Conservation (phyloP, 176 grass and related monocot species). For the Oryza punctata region DNA sequence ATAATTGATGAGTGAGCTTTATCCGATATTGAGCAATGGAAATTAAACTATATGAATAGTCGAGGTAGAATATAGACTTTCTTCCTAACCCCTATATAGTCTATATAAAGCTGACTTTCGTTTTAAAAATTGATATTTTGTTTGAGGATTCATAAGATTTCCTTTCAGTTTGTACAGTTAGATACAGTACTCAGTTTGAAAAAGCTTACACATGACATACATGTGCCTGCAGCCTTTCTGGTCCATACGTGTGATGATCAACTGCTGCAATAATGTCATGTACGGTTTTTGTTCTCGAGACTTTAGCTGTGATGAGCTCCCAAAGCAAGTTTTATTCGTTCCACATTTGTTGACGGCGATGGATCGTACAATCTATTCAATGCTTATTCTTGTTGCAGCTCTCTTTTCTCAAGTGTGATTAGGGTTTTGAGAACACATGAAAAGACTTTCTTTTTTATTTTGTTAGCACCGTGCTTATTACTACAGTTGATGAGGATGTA, state of each 20-base stretch:
- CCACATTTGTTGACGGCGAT: constrained; percentile 2
- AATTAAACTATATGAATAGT: neutral
- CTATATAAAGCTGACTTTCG: neutral
- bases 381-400: neutral
- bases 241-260: neutral
- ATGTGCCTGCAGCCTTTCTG: neutral
- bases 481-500: neutral
- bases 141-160: neutral
- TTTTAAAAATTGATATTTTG: neutral
- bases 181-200: neutral
- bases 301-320: neutral
- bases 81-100: neutral
- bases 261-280: neutral
- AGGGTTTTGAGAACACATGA: neutral
- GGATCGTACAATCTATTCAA: neutral
- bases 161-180: neutral
- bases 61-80: neutral
- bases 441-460: neutral
- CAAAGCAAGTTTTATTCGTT: constrained; percentile 27
- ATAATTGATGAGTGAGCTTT: neutral
- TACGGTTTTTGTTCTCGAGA: neutral
- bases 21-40: neutral
- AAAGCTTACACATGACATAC: neutral
- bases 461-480: neutral
- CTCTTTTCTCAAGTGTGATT: neutral